phyloP scores from a whole-genome alignment of 2,329 filamentous ascomycete species.

The Fusarium sp. region DNA sequence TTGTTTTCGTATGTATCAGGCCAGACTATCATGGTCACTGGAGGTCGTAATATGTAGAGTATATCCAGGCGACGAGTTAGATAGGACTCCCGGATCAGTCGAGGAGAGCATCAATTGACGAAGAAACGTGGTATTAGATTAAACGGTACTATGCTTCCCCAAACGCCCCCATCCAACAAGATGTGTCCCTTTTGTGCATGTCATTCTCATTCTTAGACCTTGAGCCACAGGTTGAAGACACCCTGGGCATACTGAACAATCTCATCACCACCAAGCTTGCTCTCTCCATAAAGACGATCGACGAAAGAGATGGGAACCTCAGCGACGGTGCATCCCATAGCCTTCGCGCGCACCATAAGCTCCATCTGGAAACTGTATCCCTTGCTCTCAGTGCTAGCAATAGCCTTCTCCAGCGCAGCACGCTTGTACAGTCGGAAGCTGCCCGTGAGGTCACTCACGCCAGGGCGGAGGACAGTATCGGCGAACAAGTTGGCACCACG shows the following conservation, averaged over 20 bases:
- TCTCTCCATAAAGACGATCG: conserved; percentile 93
- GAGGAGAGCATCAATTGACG: neutral
- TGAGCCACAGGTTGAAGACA: conserved; percentile 80
- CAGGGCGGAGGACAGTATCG: conserved; percentile 90
- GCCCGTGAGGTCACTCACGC: conserved; percentile 94
- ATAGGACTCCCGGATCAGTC: neutral
- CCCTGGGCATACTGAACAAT: conserved; percentile 97
- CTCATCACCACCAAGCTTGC: conserved; percentile 92
- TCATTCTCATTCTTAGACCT: conserved; percentile 63
- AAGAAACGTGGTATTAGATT: conserved; percentile 48
- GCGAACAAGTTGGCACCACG: conserved; percentile 94
- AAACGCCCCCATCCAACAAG: conserved; percentile 45
- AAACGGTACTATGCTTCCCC: conserved; percentile 46
- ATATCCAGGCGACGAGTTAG: neutral
- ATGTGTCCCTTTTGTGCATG: conserved; percentile 39
- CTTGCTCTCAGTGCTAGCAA: conserved; percentile 90
- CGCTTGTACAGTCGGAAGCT: conserved; percentile 97
- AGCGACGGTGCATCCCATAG: conserved; percentile 91
- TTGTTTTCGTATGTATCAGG: conserved; percentile 86
- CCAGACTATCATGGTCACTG: conserved; percentile 88
- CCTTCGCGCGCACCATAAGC: conserved; percentile 97
- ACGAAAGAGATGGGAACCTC: conserved; percentile 98
- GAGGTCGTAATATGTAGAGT: conserved; percentile 70
- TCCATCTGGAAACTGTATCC: conserved; percentile 99
- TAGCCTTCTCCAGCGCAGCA: conserved; percentile 87